phyloP scores from a whole-genome alignment of 1,284 basidiomycete genomes.

The Porodaedalea pini region DNA sequence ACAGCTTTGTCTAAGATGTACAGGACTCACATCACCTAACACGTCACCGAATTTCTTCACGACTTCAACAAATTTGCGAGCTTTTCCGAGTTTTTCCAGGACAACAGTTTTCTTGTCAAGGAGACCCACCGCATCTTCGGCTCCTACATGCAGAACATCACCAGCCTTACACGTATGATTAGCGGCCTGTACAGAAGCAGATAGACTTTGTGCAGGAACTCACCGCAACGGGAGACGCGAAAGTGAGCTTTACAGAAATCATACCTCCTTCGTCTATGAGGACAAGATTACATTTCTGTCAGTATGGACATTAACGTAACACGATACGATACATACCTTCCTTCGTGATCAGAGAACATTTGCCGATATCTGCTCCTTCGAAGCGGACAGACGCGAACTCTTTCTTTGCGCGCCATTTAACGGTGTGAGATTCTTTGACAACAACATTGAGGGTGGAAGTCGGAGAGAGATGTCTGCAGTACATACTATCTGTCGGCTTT shows the following conservation, averaged over 20 bases:
- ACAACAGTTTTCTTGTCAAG: neutral
- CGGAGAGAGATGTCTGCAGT: neutral
- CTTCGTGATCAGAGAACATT: neutral
- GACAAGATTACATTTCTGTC: too few relatives aligned
- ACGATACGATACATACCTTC: neutral
- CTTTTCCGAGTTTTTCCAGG: slow-evolving; percentile 1
- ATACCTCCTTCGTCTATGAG: neutral
- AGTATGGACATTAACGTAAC: too few relatives aligned
- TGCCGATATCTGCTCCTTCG: neutral
- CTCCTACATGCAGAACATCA: neutral
- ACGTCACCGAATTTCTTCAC: neutral
- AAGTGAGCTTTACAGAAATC: neutral
- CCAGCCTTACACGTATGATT: neutral
- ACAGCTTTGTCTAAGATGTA: neutral
- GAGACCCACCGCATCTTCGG: neutral
- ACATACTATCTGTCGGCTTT: too few relatives aligned
- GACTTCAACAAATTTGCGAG: neutral
- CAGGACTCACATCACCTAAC: neutral
- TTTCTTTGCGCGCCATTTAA: neutral
- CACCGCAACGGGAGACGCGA: neutral
- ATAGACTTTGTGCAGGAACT: too few relatives aligned
- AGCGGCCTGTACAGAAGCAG: neutral
- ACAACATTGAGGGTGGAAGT: neutral
- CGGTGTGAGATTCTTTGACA: neutral
- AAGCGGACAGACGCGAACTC: neutral